Evolutionary conservation across 1,284 basidiomycete genomes (phyloP).

Genomic region (Rhodotorula sp.): DNA sequence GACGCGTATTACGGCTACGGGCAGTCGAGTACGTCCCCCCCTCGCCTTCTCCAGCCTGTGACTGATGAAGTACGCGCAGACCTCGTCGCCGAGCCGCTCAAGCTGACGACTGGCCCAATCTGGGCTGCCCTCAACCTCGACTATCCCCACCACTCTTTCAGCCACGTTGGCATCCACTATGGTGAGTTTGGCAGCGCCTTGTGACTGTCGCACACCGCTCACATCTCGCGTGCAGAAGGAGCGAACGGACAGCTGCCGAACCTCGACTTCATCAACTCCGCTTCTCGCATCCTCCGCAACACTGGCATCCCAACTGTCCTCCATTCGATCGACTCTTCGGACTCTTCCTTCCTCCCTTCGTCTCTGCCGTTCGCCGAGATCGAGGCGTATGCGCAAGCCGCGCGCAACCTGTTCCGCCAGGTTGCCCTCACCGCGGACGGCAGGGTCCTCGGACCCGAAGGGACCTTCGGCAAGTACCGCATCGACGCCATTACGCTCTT

Average conservation of each 20-base stretch:
- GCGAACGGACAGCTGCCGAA: conserved; percentile 92
- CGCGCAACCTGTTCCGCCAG: conserved; percentile 64
- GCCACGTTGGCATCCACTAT: conserved; percentile 84
- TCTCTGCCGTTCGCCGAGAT: conserved; percentile 42
- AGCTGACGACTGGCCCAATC: conserved; percentile 67
- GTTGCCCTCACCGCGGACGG: conserved; percentile 65
- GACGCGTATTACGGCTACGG: conserved; percentile 70
- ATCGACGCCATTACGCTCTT: conserved; percentile 93
- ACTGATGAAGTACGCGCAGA: conserved; percentile 53
- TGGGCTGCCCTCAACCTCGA: conserved; percentile 96
- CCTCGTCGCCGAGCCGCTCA: conserved; percentile 62
- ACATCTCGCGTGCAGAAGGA: conserved; percentile 64
- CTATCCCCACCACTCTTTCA: conserved; percentile 95
- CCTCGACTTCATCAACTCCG: conserved; percentile 87
- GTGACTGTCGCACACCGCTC: background rate
- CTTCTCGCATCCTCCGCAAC: conserved; percentile 68
- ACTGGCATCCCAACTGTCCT: conserved; percentile 70
- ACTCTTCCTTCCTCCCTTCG: conserved; percentile 6
- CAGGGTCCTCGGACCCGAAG: conserved; percentile 51
- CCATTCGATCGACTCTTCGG: conserved; percentile 51
- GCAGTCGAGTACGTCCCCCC: conserved; percentile 60
- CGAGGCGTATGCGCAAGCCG: conserved; percentile 59
- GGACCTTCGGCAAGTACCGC: conserved; percentile 61
- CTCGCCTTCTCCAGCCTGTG: too few relatives aligned
- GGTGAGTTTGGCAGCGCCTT: conserved; percentile 55